phyloP scores from a whole-genome alignment of 2,329 filamentous ascomycete species.

The Fusarium sp. region DNA sequence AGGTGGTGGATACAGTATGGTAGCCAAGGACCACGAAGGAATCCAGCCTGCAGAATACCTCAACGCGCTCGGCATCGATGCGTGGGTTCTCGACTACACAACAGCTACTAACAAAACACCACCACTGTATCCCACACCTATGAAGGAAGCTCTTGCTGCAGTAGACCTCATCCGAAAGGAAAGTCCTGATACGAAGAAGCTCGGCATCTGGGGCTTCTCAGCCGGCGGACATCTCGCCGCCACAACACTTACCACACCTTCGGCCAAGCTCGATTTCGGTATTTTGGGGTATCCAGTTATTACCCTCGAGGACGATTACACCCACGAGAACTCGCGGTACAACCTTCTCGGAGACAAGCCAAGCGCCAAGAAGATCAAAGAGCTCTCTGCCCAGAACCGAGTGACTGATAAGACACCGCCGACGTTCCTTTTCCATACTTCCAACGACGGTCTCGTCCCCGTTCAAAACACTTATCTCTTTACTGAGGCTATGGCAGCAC shows the following conservation, averaged over 20 bases:
- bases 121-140: conserved; percentile 30
- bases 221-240: conserved; percentile 36
- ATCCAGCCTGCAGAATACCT: conserved; percentile 25
- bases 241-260: conserved; percentile 31
- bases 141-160: conserved; percentile 30
- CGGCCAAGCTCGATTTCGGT: conserved; percentile 33
- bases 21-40: conserved; percentile 33
- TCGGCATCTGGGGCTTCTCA: conserved; percentile 38
- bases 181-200: conserved; percentile 14
- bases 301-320: conserved; percentile 32
- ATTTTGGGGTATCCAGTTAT: conserved; percentile 35
- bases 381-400: conserved; percentile 28
- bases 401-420: conserved; percentile 27
- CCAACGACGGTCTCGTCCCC: conserved; percentile 26
- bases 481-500: conserved; percentile 31
- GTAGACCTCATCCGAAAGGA: conserved; percentile 26
- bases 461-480: conserved; percentile 34
- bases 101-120: conserved; percentile 24
- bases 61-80: conserved; percentile 37
- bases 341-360: conserved; percentile 32
- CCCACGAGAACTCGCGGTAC: conserved; percentile 29
- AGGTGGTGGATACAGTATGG: conserved; percentile 24
- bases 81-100: conserved; percentile 38
- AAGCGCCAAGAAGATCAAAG: conserved; percentile 11
- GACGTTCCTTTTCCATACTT: conserved; percentile 39